Evolutionary conservation across 2,329 filamentous ascomycete species (phyloP).

Genomic region (Colletotrichum sp.): DNA sequence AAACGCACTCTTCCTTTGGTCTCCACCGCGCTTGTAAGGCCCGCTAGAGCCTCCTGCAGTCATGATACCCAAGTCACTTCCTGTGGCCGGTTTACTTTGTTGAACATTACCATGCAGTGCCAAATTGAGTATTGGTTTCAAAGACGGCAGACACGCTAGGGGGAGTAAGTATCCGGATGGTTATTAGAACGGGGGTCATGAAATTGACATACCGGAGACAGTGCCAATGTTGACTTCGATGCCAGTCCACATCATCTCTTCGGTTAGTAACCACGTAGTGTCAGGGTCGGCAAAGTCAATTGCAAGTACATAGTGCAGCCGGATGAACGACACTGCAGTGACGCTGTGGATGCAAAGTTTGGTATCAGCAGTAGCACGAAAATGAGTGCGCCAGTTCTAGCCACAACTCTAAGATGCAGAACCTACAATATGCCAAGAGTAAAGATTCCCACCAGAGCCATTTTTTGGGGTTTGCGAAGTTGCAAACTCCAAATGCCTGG

Average conservation of each 20-base stretch:
- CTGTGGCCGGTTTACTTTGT: background rate
- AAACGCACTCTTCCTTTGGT: background rate
- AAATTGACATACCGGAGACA: background rate
- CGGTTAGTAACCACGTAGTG: constrained; percentile 28
- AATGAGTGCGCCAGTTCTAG: background rate
- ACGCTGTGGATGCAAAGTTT: background rate
- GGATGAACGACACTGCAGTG: constrained; percentile 22
- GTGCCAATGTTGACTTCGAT: background rate
- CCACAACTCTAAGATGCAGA: background rate
- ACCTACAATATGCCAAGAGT: constrained; percentile 25
- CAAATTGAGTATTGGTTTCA: background rate
- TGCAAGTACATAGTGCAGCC: constrained; percentile 17
- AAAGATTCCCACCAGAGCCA: constrained; percentile 29
- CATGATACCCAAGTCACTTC: background rate
- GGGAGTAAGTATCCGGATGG: background rate
- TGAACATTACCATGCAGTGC: background rate
- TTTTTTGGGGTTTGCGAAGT: constrained; percentile 26
- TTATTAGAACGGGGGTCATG: background rate
- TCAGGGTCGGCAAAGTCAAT: constrained; percentile 22
- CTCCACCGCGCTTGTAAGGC: background rate
- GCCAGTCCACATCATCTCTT: background rate
- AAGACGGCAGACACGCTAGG: background rate
- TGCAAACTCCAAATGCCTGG: constrained; percentile 31
- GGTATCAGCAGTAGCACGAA: background rate
- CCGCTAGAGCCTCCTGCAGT: background rate